Conservation (phyloP, 768 basidiomycete genomes). For the Podaxis sp. region DNA sequence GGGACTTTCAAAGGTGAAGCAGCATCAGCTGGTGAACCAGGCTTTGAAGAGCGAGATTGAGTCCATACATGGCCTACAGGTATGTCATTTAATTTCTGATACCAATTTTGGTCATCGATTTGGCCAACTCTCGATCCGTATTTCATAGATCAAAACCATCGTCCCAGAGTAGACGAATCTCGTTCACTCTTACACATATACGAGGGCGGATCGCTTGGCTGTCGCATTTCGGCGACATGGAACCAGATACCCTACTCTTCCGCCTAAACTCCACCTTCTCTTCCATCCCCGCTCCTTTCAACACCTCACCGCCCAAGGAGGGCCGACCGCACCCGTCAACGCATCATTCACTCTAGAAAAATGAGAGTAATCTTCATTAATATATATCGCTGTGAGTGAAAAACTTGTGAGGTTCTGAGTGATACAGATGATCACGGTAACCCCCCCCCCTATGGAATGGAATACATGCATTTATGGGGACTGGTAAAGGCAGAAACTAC, state of each 20-base stretch:
- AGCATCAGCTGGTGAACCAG: conserved; percentile 88
- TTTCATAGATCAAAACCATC: conserved; percentile 24
- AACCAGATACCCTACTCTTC: neutral
- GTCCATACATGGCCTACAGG: conserved; percentile 92
- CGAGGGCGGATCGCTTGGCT: neutral
- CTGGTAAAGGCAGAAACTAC: too few relatives aligned
- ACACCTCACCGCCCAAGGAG: neutral
- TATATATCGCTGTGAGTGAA: too few relatives aligned
- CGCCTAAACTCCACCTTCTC: neutral
- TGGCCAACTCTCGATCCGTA: neutral
- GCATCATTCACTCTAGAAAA: too few relatives aligned
- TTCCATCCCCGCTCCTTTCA: neutral
- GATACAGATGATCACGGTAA: too few relatives aligned
- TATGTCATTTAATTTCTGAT: conserved; percentile 28
- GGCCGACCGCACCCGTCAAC: too few relatives aligned
- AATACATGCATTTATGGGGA: too few relatives aligned
- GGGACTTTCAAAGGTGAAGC: conserved; percentile 84
- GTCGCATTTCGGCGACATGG: neutral
- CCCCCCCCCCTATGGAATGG: too few relatives aligned
- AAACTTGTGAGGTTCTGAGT: too few relatives aligned
- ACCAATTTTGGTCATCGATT: neutral
- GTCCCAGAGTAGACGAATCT: conserved; percentile 1
- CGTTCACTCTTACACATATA: neutral
- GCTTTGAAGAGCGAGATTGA: conserved; percentile 85
- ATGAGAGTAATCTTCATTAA: too few relatives aligned